Percentiles rank a stretch among this genome's conserved stretches.
Evolutionary conservation across 108 stramenopile genomes (phyloP).

Genomic region (Pseudonitzschia multistriata): DNA sequence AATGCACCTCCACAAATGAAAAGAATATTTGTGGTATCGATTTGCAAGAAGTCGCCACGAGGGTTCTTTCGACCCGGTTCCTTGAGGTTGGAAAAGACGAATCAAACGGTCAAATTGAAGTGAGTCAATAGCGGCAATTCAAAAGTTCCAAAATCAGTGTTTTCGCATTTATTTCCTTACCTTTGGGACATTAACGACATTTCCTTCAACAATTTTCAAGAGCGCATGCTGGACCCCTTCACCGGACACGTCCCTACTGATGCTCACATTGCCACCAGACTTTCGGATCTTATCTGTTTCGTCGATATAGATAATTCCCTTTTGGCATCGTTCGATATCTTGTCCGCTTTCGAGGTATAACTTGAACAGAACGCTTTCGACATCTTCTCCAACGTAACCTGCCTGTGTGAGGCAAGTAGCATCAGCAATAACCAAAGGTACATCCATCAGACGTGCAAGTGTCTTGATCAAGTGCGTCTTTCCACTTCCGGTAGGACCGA

Average conservation of each 20-base stretch:
- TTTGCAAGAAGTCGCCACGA: conserved; percentile 91
- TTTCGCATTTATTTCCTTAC: conserved; percentile 38
- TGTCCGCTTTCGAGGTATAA: conserved; percentile 92
- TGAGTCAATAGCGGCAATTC: neutral
- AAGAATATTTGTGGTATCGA: conserved; percentile 96
- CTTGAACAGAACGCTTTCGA: conserved; percentile 93
- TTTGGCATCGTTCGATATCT: conserved; percentile 89
- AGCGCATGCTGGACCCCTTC: conserved; percentile 99
- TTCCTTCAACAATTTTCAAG: conserved; percentile 98
- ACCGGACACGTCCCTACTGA: conserved; percentile 93
- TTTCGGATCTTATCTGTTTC: conserved; percentile 93
- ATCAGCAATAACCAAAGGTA: conserved; percentile 93
- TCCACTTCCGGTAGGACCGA: conserved; percentile 90
- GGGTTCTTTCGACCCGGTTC: conserved; percentile 94
- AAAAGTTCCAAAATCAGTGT: neutral
- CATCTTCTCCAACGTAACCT: conserved; percentile 98
- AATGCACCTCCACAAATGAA: conserved; percentile 99
- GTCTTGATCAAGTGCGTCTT: conserved; percentile 96
- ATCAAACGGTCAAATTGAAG: neutral
- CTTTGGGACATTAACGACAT: conserved; percentile 98
- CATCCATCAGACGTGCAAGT: conserved; percentile 89
- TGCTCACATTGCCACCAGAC: conserved; percentile 90
- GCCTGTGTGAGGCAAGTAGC: conserved; percentile 97
- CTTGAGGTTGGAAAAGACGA: conserved; percentile 21
- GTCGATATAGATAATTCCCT: conserved; percentile 95